Evolutionary conservation across 805 yeast species (phyloP).

Genomic region (Saccharomyces jurei): DNA sequence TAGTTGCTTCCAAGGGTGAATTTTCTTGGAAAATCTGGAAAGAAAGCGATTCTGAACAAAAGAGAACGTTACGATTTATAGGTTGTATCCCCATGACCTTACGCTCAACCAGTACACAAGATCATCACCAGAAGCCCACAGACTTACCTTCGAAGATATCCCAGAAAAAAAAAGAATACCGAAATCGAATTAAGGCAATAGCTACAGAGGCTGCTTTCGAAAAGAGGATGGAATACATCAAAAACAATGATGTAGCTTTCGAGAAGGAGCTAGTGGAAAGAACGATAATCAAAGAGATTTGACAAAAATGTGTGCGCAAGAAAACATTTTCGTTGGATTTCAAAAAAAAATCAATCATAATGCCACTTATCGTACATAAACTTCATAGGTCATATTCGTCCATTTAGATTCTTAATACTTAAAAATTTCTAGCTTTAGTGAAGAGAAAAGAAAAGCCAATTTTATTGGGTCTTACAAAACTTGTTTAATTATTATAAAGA

Average conservation of each 20-base stretch:
- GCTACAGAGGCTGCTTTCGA: constrained; percentile 25
- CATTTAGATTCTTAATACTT: neutral
- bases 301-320: neutral
- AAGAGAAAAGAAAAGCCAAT: neutral
- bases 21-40: constrained; percentile 15
- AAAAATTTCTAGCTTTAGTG: neutral
- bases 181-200: constrained; percentile 13
- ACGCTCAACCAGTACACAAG: neutral
- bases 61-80: constrained; percentile 13
- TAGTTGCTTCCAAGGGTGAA: constrained; percentile 5
- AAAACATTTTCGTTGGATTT: no score
- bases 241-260: constrained; percentile 18
- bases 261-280: constrained; percentile 19
- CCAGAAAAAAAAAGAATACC: constrained; percentile 11
- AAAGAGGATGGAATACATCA: constrained; percentile 21
- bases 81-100: constrained; percentile 17
- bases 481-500: neutral
- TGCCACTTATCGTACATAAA: neutral
- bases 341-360: neutral
- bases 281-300: constrained; percentile 3
- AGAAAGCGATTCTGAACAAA: constrained; percentile 3
- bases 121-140: neutral
- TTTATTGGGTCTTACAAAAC: neutral
- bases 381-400: neutral
- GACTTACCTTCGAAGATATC: neutral